phyloP scores from a whole-genome alignment of 192 early-diverging fungal genomes.

The Coemansia aciculifera region DNA sequence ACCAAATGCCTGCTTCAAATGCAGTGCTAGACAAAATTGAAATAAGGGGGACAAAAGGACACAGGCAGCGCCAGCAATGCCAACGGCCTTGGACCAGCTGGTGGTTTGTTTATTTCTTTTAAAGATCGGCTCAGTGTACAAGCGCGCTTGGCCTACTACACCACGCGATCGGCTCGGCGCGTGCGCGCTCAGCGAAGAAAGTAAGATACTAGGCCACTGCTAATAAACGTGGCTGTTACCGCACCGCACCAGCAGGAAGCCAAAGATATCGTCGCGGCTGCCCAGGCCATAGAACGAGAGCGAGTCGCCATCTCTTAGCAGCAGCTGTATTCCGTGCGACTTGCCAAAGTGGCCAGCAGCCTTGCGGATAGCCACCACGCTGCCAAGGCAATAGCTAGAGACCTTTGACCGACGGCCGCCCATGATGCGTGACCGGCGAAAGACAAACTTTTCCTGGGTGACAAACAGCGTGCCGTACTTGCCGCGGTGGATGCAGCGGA shows the following conservation, averaged over 20 bases:
- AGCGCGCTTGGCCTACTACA: not conserved
- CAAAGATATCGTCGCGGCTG: conserved; percentile 51
- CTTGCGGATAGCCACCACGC: conserved; percentile 51
- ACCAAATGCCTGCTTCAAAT: not conserved
- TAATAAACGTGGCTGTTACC: conserved; percentile 38
- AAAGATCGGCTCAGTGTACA: not conserved
- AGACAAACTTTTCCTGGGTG: conserved; percentile 39
- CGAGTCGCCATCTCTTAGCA: conserved; percentile 35
- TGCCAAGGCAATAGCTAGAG: conserved; percentile 40
- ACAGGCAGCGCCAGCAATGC: not conserved
- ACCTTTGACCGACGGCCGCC: conserved; percentile 46
- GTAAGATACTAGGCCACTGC: no score
- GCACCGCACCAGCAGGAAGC: conserved; percentile 51
- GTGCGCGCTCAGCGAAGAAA: not conserved
- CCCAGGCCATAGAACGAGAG: conserved; percentile 43
- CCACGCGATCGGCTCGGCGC: not conserved
- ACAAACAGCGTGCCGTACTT: conserved; percentile 56
- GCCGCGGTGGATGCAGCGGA: conserved; percentile 52
- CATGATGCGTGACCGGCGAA: conserved; percentile 54
- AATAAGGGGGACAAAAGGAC: not conserved
- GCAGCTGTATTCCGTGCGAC: conserved; percentile 47
- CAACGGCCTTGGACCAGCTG: not conserved
- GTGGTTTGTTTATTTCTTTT: not conserved
- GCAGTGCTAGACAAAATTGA: not conserved
- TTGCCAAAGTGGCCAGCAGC: conserved; percentile 39